A percentile compares a stretch with the other conserved stretches of the same genome.
These are phyloP conservation scores for Inga laurina DNA, from an alignment of 306 rosid genomes.

Conservation along the genomic window DNA sequence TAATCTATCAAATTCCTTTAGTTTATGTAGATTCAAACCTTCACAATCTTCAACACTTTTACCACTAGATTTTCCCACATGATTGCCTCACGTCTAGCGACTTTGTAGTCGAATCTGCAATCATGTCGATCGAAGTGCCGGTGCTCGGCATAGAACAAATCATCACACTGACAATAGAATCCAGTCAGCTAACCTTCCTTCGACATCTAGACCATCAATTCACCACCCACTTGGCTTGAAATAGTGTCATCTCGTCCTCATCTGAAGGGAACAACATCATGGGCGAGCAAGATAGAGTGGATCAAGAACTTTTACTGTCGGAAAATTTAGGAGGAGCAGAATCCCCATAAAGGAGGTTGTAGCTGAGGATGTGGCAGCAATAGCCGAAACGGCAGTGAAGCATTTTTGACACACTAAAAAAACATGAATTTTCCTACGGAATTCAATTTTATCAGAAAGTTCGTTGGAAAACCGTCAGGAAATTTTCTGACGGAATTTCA, in stretches of 20 bases:
- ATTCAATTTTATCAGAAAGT: too few relatives aligned
- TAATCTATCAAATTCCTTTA: conserved; percentile 19
- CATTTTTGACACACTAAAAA: conserved; percentile 93
- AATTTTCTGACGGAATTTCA: too few relatives aligned
- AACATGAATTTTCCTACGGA: too few relatives aligned
- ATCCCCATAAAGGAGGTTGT: conserved; percentile 8
- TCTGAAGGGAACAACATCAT: conserved; percentile 32
- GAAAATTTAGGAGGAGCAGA: conserved; percentile 30
- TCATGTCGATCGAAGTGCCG: conserved; percentile 94
- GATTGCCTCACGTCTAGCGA: conserved; percentile 84
- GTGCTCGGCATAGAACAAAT: conserved; percentile 81
- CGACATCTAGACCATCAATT: conserved; percentile 88
- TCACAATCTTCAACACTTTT: conserved; percentile 78
- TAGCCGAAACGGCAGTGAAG: conserved; percentile 54
- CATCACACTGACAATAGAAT: conserved; percentile 91
- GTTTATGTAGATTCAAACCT: conserved; percentile 60
- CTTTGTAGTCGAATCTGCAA: conserved; percentile 88
- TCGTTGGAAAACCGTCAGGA: too few relatives aligned
- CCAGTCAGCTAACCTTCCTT: conserved; percentile 87
- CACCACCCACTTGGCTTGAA: conserved; percentile 54
- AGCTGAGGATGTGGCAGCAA: conserved; percentile 32
- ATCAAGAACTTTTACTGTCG: conserved; percentile 49
- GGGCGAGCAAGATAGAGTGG: conserved; percentile 37
- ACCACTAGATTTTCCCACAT: conserved; percentile 93
- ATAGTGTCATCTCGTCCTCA: conserved; percentile 28